A percentile compares a stretch with the other conserved stretches of the same genome.
Conservation (phyloP, 345 rosid species). For the Acer saccharum region DNA sequence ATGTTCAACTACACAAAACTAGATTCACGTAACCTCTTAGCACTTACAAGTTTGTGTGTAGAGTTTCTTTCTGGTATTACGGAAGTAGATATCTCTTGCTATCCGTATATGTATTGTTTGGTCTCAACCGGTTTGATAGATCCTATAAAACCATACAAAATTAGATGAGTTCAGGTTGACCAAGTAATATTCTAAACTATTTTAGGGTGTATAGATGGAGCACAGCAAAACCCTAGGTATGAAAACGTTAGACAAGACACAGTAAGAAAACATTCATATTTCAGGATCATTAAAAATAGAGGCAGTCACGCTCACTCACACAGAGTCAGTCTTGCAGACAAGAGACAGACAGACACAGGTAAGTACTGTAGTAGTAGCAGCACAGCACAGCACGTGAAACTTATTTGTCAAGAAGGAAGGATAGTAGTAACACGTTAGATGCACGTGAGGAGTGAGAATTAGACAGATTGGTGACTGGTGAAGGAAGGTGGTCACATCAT, state of each 20-base stretch:
- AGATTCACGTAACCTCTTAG: no score
- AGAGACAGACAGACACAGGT: neutral
- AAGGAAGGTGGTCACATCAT: slow-evolving; percentile 1
- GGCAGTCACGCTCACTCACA: no score
- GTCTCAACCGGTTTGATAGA: no score
- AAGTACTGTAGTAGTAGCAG: neutral
- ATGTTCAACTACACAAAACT: neutral
- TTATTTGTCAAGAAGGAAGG: neutral
- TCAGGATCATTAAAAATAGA: no score
- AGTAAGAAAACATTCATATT: neutral
- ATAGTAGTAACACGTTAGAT: slow-evolving; percentile 1
- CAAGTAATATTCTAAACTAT: no score
- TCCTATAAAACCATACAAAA: no score
- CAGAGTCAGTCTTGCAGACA: neutral
- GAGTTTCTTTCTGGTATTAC: no score
- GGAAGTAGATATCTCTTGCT: no score
- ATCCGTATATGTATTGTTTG: no score
- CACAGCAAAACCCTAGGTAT: neutral
- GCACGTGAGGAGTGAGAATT: slow-evolving; percentile 30
- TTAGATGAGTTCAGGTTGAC: no score
- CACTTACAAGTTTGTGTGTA: no score
- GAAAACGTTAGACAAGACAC: neutral
- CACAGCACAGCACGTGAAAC: slow-evolving; percentile 40
- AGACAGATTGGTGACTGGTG: neutral
- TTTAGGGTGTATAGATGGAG: neutral